Conservation (phyloP, 1,139 yeast genomes). For the Kazachstania sp. region DNA sequence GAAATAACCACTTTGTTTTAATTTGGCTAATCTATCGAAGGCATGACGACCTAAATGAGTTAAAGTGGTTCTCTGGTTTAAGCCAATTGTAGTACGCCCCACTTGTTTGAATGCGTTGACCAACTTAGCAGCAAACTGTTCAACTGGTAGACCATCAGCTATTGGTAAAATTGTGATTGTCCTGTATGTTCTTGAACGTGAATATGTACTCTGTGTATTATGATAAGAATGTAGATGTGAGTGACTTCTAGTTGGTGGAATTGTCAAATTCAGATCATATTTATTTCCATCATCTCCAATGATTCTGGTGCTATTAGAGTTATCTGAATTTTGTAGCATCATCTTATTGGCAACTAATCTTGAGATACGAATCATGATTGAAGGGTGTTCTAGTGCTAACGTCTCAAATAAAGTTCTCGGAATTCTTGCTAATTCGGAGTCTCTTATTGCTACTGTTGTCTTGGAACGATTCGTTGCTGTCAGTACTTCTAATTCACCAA, state of each 20-base stretch:
- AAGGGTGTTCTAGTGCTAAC: slow-evolving; percentile 75
- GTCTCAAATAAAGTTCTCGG: slow-evolving; percentile 85
- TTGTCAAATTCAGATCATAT: slow-evolving; percentile 20
- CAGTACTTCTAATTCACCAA: slow-evolving; percentile 91
- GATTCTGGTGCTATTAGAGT: slow-evolving; percentile 7
- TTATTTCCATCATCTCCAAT: slow-evolving; percentile 14
- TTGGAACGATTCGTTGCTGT: slow-evolving; percentile 70
- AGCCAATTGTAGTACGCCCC: slow-evolving; percentile 63
- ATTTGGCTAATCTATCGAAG: slow-evolving; percentile 75
- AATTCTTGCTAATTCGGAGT: slow-evolving; percentile 86
- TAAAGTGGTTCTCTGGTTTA: slow-evolving; percentile 75
- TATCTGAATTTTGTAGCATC: slow-evolving; percentile 13
- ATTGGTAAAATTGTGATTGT: slow-evolving; percentile 83
- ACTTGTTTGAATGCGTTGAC: slow-evolving; percentile 62
- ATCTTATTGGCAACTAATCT: slow-evolving; percentile 77
- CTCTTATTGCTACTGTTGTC: slow-evolving; percentile 81
- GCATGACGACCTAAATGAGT: slow-evolving; percentile 86
- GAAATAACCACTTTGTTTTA: slow-evolving; percentile 81
- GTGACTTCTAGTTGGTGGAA: slow-evolving; percentile 16
- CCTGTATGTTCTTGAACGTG: slow-evolving; percentile 39
- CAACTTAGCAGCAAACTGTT: slow-evolving; percentile 71
- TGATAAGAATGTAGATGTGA: slow-evolving; percentile 11
- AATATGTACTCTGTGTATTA: slow-evolving; percentile 9
- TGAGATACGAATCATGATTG: slow-evolving; percentile 84
- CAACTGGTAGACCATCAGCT: slow-evolving; percentile 69